Base-by-base conservation (phyloP, 768 basidiomycete species). In the Lyophyllum semitale region DNA sequence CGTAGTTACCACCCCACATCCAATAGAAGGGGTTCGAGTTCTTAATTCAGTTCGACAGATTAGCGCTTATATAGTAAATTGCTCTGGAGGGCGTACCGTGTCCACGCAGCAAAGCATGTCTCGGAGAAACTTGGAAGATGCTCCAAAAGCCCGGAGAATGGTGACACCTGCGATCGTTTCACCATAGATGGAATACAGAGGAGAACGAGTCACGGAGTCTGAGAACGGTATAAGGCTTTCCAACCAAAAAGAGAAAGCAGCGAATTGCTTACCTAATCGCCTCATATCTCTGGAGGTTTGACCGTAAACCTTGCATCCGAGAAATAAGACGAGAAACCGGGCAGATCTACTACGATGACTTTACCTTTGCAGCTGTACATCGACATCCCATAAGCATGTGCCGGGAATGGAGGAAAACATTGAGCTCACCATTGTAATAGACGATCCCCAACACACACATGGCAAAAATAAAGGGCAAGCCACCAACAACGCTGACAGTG, bases 271-370 rank as follows among this genome's bases (percentile, higher is more conserved):
- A 86, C 89, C 89, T 58, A 90, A 72, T 50, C 91, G 79, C 57
- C 91, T 81, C 88, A 93, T 87, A 67, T 93, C 91, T 53, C 95
- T 80, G 13, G 91, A 91, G 0, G 92, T 91, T 71, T 94, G 94
- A 35, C 90, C 87, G 56, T 76, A 76, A 23, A 74, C 67, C 76
- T 77, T 51, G 37, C 3, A 48, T 45, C 11, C n/a, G n/a, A 17
- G 4, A 26, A 30, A 51, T 52, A 45, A 60, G 47, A 50, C 26
- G 12, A 15, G 22, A 47, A 23, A 35, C 4, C 18, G 26, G n/a
- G 20, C 20, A 12, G 11, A 22, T 18, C 20, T 9, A 48, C 32
- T n/a, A 18, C 18, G 11, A 22, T 3, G 12, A 25, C 13, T 60
- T 53, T 54, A 77, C 75, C 69, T 76, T 76, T 22, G 73, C 74